A percentile compares a stretch with the other conserved stretches of the same genome.
Evolutionary conservation across 2,329 filamentous ascomycete species (phyloP).

Genomic region (Ophiosphaerella korrae): DNA sequence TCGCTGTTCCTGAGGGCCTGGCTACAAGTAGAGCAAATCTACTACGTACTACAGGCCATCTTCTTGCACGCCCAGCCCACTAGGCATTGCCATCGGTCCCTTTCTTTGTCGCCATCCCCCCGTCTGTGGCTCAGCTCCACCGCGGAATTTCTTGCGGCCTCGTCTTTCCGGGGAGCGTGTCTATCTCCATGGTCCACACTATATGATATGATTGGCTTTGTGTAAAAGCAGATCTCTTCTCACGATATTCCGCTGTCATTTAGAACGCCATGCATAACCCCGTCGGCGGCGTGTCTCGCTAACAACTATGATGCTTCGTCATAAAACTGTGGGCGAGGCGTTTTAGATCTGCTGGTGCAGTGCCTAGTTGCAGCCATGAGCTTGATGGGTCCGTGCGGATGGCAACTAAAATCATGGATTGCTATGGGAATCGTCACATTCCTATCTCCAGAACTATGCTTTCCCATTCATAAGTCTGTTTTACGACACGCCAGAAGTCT

Average conservation of each 20-base stretch:
- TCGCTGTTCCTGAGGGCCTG: conserved; percentile 12
- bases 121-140: conserved; percentile 12
- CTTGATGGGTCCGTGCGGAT: not conserved
- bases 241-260: conserved; percentile 18
- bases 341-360: not conserved
- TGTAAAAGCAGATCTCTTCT: conserved; percentile 1
- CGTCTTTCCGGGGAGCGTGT: conserved; percentile 1
- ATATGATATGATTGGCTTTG: not conserved
- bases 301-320: not conserved
- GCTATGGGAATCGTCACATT: not conserved
- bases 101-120: conserved; percentile 30
- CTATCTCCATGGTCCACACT: not conserved
- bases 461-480: no score
- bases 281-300: not conserved
- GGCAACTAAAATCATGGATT: not conserved
- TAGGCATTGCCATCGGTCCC: conserved; percentile 12
- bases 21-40: conserved; percentile 5
- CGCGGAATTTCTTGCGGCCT: conserved; percentile 9
- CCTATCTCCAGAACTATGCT: not conserved
- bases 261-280: conserved; percentile 10
- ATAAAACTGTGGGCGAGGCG: no score
- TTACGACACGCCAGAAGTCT: no score
- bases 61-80: conserved; percentile 9
- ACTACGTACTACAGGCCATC: conserved; percentile 4
- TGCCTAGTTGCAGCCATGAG: not conserved